phyloP scores from a whole-genome alignment of 2,329 filamentous ascomycete species.

The Coniosporium tulheliwenetii region DNA sequence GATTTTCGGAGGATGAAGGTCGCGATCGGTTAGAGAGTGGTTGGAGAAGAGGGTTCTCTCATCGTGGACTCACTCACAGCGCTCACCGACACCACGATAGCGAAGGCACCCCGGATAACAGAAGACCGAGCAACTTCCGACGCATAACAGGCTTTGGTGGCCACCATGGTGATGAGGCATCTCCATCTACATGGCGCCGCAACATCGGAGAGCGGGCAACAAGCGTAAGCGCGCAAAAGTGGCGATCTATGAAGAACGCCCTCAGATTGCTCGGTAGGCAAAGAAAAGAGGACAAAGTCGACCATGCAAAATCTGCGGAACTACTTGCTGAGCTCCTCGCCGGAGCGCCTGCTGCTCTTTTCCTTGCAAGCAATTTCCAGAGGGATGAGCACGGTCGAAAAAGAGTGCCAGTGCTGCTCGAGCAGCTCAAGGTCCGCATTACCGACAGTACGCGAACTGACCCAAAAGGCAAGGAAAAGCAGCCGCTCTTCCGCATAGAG shows the following conservation, averaged over 20 bases:
- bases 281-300: conserved; percentile 75
- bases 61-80: conserved; percentile 30
- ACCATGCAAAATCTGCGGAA: conserved; percentile 90
- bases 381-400: conserved; percentile 91
- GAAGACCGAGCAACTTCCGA: conserved; percentile 27
- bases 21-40: conserved; percentile 29
- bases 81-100: conserved; percentile 6
- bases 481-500: conserved; percentile 80
- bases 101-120: conserved; percentile 16
- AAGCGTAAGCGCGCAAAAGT: conserved; percentile 53
- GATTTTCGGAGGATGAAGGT: conserved; percentile 35
- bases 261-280: conserved; percentile 62
- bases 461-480: conserved; percentile 43
- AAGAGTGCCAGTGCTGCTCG: conserved; percentile 83
- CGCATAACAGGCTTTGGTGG: conserved; percentile 29
- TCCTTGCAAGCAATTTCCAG: conserved; percentile 95
- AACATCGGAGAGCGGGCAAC: conserved; percentile 29
- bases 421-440: conserved; percentile 82
- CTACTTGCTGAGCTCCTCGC: conserved; percentile 89
- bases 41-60: conserved; percentile 30
- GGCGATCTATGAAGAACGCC: conserved; percentile 85
- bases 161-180: conserved; percentile 18
- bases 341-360: conserved; percentile 80
- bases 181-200: conserved; percentile 21
- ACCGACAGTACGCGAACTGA: conserved; percentile 61